These are phyloP conservation scores for Linum trigynum DNA, from an alignment of 345 rosid genomes.

Conservation along the genomic window DNA sequence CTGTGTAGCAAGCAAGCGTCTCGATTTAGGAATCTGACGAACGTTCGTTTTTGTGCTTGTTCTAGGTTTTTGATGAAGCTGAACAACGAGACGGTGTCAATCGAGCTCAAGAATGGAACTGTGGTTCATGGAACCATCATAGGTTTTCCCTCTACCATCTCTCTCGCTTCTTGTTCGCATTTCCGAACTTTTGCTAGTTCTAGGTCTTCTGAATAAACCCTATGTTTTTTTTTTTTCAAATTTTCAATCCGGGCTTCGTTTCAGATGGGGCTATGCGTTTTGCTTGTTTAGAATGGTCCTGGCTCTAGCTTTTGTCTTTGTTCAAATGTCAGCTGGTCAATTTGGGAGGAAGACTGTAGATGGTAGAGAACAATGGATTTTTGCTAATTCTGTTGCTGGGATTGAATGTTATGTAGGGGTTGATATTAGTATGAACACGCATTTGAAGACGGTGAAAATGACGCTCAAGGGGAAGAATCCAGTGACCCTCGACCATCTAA, in stretches of 20 bases:
- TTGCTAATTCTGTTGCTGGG: neutral
- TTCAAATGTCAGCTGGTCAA: too few relatives aligned
- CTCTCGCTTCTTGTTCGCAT: neutral
- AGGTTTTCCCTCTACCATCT: conserved; percentile 32
- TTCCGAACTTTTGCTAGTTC: neutral
- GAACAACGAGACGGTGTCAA: conserved; percentile 91
- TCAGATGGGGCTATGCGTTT: too few relatives aligned
- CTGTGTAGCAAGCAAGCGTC: neutral
- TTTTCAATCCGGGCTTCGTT: too few relatives aligned
- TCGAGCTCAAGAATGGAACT: conserved; percentile 94
- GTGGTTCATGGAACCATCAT: conserved; percentile 90
- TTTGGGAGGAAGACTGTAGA: neutral
- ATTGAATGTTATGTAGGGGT: conserved; percentile 43
- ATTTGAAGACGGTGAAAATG: conserved; percentile 87
- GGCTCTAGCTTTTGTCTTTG: too few relatives aligned
- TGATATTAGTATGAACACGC: conserved; percentile 97
- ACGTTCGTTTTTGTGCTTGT: neutral
- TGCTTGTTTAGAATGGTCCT: too few relatives aligned
- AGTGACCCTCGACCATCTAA: conserved; percentile 76
- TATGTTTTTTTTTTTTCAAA: neutral
- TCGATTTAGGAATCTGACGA: neutral
- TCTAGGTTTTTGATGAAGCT: conserved; percentile 93
- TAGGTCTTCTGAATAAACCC: conserved; percentile 8
- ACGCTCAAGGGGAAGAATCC: conserved; percentile 89
- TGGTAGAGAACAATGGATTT: neutral